Evolutionary conservation across 2,329 filamentous ascomycete species (phyloP), one percentile per base, ranked within the genome.

Genomic region (Pestalotiopsis fici): DNA sequence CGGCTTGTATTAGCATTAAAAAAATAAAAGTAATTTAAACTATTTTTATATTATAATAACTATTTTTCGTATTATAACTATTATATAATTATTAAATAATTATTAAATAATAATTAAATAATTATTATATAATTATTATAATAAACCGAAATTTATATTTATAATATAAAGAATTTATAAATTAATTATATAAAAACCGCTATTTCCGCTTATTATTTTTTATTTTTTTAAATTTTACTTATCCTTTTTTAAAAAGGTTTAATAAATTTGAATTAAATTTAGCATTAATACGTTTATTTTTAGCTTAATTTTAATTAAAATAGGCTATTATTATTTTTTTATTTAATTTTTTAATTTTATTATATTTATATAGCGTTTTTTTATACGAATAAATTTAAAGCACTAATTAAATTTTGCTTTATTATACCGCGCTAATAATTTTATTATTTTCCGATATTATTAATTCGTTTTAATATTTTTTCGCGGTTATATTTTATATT

Each of bases 281-380:
- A 28, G 61, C 61, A 25, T 64, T 25, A 23, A 64, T 54, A 27
- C 61, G 61, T 13, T 64, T 13, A 55, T 27, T 64, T 31, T 64
- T 23, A 4, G 23, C 50, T 27, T 27, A 18, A 28, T 64, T 43
- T 43, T 25, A 64, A 43, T 64, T 43, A 13, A 64, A 55, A 67
- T 73, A 74, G 28, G 70, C 68, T 67, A 71, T 73, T 67, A 74
- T 72, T 74, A 70, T 59, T 73, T 70, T 68, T 68, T 71, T 4
- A 63, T 71, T 69, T 66, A 74, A 3, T 72, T 59, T n/a, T 70
- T 71, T 11, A 56, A 65, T 7, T 69, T 66, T 57, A 54, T 65
- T 23, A 64, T 64, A 27, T 31, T 68, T 18, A 15, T 68, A 35
- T 64, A 73, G 37, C 28, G 59, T 27, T 57, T 69, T 5, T 13